phyloP scores from a whole-genome alignment of 192 early-diverging fungal genomes.

The Gigaspora rosea region DNA sequence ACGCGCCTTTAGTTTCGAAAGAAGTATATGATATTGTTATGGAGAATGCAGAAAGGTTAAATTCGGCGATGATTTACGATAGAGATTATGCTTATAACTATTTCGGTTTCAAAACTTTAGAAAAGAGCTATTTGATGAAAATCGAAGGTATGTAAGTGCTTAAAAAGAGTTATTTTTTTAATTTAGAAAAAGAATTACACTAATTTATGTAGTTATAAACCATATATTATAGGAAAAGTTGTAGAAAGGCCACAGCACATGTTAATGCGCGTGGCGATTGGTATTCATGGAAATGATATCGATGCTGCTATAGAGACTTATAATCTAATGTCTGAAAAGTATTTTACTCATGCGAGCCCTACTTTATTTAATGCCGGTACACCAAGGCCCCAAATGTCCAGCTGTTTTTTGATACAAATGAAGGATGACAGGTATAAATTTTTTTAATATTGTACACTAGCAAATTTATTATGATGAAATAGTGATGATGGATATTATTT shows the following conservation, averaged over 20 bases:
- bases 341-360: slow-evolving; percentile 96
- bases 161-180: too few species aligned
- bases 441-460: too few species aligned
- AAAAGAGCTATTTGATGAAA: slow-evolving; percentile 90
- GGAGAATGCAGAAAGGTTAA: slow-evolving; percentile 76
- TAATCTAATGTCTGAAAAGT: slow-evolving; percentile 88
- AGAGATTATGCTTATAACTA: slow-evolving; percentile 98
- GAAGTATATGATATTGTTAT: slow-evolving; percentile 66
- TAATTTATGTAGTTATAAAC: too few species aligned
- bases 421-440: slow-evolving; percentile 66
- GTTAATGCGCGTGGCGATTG: slow-evolving; percentile 97
- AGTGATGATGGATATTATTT: neutral
- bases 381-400: slow-evolving; percentile 91
- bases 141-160: slow-evolving; percentile 55
- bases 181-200: too few species aligned
- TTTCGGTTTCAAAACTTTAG: slow-evolving; percentile 99
- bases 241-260: slow-evolving; percentile 97
- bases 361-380: slow-evolving; percentile 99
- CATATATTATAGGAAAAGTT: slow-evolving; percentile 50
- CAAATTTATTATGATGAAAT: too few species aligned
- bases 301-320: slow-evolving; percentile 94
- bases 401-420: slow-evolving; percentile 95
- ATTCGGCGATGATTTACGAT: slow-evolving; percentile 96
- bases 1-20: slow-evolving; percentile 89
- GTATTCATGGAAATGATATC: slow-evolving; percentile 93